Base-by-base conservation (phyloP, 2,329 filamentous ascomycete genomes). In the Chaetomium strumarium region DNA sequence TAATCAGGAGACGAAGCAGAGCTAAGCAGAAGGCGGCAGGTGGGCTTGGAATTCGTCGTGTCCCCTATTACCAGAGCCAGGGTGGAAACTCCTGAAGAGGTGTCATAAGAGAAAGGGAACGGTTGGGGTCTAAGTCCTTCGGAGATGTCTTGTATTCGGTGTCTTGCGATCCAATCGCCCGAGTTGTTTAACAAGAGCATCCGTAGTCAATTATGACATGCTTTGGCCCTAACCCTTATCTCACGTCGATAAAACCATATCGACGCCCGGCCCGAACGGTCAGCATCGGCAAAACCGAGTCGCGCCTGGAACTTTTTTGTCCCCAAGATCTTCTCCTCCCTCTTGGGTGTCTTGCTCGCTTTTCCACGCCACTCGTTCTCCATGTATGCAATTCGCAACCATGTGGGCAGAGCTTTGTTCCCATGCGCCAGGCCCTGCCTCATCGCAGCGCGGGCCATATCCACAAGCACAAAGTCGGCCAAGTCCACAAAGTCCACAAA, bases 341-440 rank as follows among this genome's bases (percentile, higher is more conserved):
- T 7, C 36, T 10, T 36, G 17, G 11, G 24, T 24, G 24, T 24
- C 36, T 39, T 17, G 30, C 43, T 2, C 7, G 34, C 24, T n/a
- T 10, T 29, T 19, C 33, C n/a, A 16, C 13, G 31, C 17, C 36
- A 2, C 31, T 10, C 36, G 19, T 19, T 19, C 17, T 33, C 34
- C 42, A 59, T 59, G 57, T 49, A 51, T 14, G 36, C 53, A 42
- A 12, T 41, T 30, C 47, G 55, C 53, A 46, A 45, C 44, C 53
- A 58, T 52, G 51, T 41, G 44, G 44, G 54, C 52, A 44, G 31
- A 14, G 31, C 30, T 24, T 30, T 53, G 1, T 20, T 50, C 9
- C 29, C 37, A 24, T 33, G 52, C 44, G 53, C 52, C 41, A 44
- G 30, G 36, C 48, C 36, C 46, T 16, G 42, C 39, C 11, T 44